Evolutionary conservation across 768 basidiomycete genomes (phyloP).

Genomic region (Lactarius akahatsu): DNA sequence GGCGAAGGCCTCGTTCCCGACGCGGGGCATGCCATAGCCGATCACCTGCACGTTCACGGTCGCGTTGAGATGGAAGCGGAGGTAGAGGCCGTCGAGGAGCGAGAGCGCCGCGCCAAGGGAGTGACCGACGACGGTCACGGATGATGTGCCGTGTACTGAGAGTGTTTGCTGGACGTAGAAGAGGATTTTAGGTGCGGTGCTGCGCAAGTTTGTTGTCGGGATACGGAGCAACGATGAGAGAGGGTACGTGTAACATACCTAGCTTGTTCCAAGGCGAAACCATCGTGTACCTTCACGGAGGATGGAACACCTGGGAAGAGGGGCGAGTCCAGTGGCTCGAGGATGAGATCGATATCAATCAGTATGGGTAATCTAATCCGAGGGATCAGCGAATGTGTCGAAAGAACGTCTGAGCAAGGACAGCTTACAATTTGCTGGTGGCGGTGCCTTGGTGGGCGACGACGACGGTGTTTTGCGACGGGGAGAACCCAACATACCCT

Average conservation of each 20-base stretch:
- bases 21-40: slow-evolving; percentile 10
- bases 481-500: slow-evolving; percentile 59
- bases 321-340: not conserved
- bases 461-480: slow-evolving; percentile 37
- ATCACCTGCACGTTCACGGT: not conserved
- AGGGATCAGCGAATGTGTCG: not conserved
- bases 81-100: slow-evolving; percentile 2
- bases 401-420: not conserved
- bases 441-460: slow-evolving; percentile 43
- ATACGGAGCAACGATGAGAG: not conserved
- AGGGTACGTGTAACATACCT: not conserved
- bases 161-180: not conserved
- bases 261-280: not conserved
- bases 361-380: not conserved
- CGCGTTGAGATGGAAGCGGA: not conserved
- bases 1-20: slow-evolving; percentile 5
- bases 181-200: not conserved
- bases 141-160: not conserved
- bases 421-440: slow-evolving; percentile 34
- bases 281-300: not conserved
- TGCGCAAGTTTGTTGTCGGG: not conserved
- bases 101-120: slow-evolving; percentile 15
- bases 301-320: not conserved
- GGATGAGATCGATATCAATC: not conserved
- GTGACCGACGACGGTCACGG: slow-evolving; percentile 3